These are phyloP conservation scores for Trichomonas vaginalis DNA, from an alignment of 208 protist species.

Conservation along the genomic window DNA sequence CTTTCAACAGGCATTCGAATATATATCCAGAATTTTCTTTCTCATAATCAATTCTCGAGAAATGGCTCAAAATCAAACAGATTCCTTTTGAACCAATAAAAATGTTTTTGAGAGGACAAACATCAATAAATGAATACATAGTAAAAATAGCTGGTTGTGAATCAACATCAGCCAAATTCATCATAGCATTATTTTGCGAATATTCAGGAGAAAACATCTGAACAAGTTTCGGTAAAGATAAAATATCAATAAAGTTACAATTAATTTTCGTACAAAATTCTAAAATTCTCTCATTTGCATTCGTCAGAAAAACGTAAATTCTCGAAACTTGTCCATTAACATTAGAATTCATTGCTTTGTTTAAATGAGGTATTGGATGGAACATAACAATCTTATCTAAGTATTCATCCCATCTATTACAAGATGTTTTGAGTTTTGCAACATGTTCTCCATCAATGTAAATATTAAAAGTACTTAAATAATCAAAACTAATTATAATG, in stretches of 20 bases:
- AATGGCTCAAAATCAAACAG: not conserved
- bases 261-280: not conserved
- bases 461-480: not conserved
- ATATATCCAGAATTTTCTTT: not conserved
- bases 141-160: not conserved
- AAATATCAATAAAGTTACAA: not conserved
- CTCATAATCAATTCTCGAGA: not conserved
- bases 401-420: not conserved
- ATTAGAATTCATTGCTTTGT: not conserved
- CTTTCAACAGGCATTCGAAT: not conserved
- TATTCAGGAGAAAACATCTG: not conserved
- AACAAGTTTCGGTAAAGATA: not conserved
- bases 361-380: not conserved
- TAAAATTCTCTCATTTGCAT: not conserved
- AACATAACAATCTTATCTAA: not conserved
- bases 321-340: not conserved
- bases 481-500: not conserved
- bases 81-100: not conserved
- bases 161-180: not conserved
- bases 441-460: not conserved
- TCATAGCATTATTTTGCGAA: not conserved
- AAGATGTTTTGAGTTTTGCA: not conserved
- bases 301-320: not conserved
- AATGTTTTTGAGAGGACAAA: not conserved
- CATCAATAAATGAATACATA: not conserved